A percentile compares a stretch with the other conserved stretches of the same genome.
Conservation (phyloP, 2,329 filamentous ascomycete species). For the Xylariomycetidae sp. region DNA sequence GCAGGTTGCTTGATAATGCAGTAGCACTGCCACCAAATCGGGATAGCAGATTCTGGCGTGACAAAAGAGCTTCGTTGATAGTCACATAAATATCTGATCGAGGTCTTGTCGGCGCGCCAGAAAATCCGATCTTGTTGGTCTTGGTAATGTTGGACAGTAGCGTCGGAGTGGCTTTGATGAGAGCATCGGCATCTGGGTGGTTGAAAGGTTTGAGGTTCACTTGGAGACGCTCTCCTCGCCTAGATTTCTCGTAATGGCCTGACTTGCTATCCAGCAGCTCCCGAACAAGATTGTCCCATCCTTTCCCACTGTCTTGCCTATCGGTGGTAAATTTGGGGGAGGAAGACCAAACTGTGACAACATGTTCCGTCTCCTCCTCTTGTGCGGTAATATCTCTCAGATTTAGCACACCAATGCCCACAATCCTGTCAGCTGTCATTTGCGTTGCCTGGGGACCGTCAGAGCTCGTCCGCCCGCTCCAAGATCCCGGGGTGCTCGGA, state of each 20-base stretch:
- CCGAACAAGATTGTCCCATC: conserved; percentile 69
- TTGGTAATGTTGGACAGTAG: conserved; percentile 74
- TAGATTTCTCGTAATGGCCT: conserved; percentile 70
- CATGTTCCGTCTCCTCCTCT: conserved; percentile 69
- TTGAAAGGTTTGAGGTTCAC: conserved; percentile 76
- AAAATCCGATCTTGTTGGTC: conserved; percentile 89
- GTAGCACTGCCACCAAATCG: conserved; percentile 70
- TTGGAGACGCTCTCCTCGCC: conserved; percentile 70
- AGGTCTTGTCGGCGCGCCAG: conserved; percentile 80
- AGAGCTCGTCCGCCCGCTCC: conserved; percentile 29
- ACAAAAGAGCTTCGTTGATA: conserved; percentile 71
- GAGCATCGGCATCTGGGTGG: conserved; percentile 68
- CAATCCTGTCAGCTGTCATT: conserved; percentile 58
- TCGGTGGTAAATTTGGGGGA: conserved; percentile 49
- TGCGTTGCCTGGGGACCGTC: conserved; percentile 30
- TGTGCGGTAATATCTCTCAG: conserved; percentile 72
- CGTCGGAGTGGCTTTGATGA: conserved; percentile 85
- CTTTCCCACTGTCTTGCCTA: conserved; percentile 54
- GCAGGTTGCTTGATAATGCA: conserved; percentile 56
- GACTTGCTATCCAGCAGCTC: conserved; percentile 69
- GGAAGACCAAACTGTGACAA: conserved; percentile 73
- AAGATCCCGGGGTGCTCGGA: conserved; percentile 55
- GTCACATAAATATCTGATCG: conserved; percentile 95
- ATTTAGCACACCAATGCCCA: conserved; percentile 74
- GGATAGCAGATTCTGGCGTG: conserved; percentile 67